Evolutionary conservation across 1,284 basidiomycete species (phyloP).

Genomic region (Rhizoctonia solani): DNA sequence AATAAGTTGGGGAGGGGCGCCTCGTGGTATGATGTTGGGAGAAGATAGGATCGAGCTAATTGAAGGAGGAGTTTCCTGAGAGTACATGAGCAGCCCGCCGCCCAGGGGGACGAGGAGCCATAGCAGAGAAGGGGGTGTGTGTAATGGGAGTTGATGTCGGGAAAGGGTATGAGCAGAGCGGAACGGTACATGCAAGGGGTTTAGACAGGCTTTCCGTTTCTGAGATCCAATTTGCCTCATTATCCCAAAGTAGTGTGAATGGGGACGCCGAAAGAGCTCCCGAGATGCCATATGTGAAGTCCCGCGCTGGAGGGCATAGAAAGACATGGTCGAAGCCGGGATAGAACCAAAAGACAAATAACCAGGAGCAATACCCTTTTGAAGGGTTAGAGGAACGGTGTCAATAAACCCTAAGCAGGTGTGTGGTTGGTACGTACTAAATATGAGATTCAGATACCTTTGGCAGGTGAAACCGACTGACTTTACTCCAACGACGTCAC

Average conservation of each 20-base stretch:
- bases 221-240: background rate
- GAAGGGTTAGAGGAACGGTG: too few relatives aligned
- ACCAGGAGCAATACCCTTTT: too few relatives aligned
- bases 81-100: background rate
- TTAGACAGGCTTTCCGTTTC: background rate
- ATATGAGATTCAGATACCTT: too few relatives aligned
- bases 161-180: slow-evolving; percentile 8
- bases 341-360: too few relatives aligned
- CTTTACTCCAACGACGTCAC: too few relatives aligned
- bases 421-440: too few relatives aligned
- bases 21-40: slow-evolving; percentile 34
- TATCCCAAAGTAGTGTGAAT: background rate
- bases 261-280: background rate
- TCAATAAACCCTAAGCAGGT: too few relatives aligned
- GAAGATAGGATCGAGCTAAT: slow-evolving; percentile 30
- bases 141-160: background rate
- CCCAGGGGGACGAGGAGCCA: slow-evolving; percentile 26
- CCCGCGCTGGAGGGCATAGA: slow-evolving; percentile 10
- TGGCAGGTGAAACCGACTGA: too few relatives aligned
- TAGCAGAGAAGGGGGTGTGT: background rate
- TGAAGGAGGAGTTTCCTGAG: slow-evolving; percentile 24
- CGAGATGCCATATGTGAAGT: background rate
- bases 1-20: slow-evolving; percentile 8
- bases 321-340: slow-evolving; percentile 15
- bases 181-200: slow-evolving; percentile 7